Conservation (phyloP, 371 early-diverging fungal genomes). For the Spiromyces aspiralis region DNA sequence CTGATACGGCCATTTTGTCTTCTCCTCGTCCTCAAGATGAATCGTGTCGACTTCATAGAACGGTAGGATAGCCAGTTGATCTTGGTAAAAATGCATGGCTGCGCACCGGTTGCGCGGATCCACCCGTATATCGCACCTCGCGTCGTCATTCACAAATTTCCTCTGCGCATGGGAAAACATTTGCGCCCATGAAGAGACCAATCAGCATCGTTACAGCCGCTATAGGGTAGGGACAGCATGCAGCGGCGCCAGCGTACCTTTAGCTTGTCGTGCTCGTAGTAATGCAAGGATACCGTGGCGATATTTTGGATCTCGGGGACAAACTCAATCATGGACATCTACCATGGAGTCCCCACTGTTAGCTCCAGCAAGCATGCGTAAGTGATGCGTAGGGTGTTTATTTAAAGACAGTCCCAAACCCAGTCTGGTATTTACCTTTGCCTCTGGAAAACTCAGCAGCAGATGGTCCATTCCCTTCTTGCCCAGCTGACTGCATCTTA, state of each 20-base stretch:
- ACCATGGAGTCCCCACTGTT: too few relatives aligned
- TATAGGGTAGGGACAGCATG: too few relatives aligned
- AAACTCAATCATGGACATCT: slow-evolving; percentile 88
- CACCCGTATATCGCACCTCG: slow-evolving; percentile 44
- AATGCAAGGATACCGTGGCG: slow-evolving; percentile 88
- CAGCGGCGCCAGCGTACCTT: slow-evolving; percentile 32
- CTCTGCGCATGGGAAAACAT: slow-evolving; percentile 17
- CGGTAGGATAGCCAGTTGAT: slow-evolving; percentile 82
- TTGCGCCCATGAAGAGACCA: neutral
- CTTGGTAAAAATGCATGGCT: slow-evolving; percentile 64
- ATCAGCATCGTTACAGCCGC: too few relatives aligned
- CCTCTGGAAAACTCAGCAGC: neutral
- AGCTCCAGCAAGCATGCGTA: too few relatives aligned
- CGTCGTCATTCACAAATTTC: slow-evolving; percentile 46
- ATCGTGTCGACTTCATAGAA: slow-evolving; percentile 51
- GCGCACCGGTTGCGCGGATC: slow-evolving; percentile 80
- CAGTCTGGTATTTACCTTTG: too few relatives aligned
- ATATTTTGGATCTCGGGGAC: slow-evolving; percentile 53
- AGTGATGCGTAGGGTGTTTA: too few relatives aligned
- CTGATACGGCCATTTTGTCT: slow-evolving; percentile 22
- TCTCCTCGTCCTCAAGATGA: slow-evolving; percentile 5
- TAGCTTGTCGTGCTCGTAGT: slow-evolving; percentile 85
- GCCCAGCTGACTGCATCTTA: neutral
- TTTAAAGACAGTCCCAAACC: too few relatives aligned
- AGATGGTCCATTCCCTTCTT: neutral